These are phyloP conservation scores for Chaetomiaceae sp. DNA, from an alignment of 2,329 filamentous ascomycete genomes.

Conservation along the genomic window DNA sequence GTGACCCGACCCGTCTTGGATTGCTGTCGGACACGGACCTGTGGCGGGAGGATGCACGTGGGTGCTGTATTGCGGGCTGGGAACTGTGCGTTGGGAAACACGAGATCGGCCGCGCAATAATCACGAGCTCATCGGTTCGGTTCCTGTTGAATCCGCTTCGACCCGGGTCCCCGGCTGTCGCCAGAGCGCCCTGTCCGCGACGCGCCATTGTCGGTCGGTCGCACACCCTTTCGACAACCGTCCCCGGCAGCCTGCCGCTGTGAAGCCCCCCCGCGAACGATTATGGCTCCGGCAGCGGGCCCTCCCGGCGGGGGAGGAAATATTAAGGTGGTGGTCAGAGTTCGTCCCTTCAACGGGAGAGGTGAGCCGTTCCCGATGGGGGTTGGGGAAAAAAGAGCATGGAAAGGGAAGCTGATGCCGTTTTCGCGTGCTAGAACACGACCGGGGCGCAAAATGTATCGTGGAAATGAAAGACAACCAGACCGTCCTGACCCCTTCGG, in stretches of 20 bases:
- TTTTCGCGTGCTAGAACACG: conserved; percentile 62
- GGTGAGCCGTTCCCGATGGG: conserved; percentile 56
- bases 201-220: not conserved
- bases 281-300: conserved; percentile 53
- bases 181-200: not conserved
- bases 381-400: no score
- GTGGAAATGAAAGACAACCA: conserved; percentile 94
- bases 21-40: not conserved
- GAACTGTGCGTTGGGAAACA: conserved; percentile 22
- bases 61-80: conserved; percentile 19
- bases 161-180: conserved; percentile 1
- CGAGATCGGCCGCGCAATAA: conserved; percentile 16
- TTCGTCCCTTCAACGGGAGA: conserved; percentile 92
- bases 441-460: conserved; percentile 90
- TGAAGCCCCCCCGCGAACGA: conserved; percentile 21
- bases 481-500: conserved; percentile 75
- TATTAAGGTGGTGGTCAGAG: conserved; percentile 98
- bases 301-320: conserved; percentile 74
- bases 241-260: not conserved
- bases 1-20: not conserved
- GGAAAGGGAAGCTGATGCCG: conserved; percentile 2
- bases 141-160: not conserved
- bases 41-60: conserved; percentile 22
- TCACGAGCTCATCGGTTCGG: not conserved
- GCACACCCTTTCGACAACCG: not conserved